A percentile compares a stretch with the other conserved stretches of the same genome.
Conservation (phyloP, 352 stramenopile genomes). For the Pythium insidiosum region DNA sequence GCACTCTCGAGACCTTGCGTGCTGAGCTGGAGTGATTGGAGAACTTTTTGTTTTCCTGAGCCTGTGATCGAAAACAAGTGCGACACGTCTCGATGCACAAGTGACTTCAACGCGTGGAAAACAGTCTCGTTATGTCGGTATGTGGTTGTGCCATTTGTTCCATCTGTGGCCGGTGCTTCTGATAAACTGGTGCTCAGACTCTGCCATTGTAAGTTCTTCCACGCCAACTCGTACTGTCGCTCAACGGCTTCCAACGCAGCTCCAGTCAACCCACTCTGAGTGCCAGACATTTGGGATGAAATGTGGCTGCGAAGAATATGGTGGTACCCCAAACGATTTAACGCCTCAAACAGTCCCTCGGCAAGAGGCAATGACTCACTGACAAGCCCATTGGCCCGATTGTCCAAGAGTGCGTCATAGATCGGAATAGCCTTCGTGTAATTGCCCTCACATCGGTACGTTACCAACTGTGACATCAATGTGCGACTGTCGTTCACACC, state of each 20-base stretch:
- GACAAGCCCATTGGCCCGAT: no score
- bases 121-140: slow-evolving; percentile 52
- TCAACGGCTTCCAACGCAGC: slow-evolving; percentile 40
- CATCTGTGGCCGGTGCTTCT: no score
- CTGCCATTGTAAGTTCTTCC: slow-evolving; percentile 76
- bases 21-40: slow-evolving; percentile 46
- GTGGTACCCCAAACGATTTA: slow-evolving; percentile 68
- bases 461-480: slow-evolving; percentile 58
- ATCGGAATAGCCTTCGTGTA: slow-evolving; percentile 56
- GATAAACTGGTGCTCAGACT: slow-evolving; percentile 12
- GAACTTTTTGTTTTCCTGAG: slow-evolving; percentile 36
- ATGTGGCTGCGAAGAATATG: slow-evolving; percentile 55
- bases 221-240: slow-evolving; percentile 71
- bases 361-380: no score
- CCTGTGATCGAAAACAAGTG: slow-evolving; percentile 25
- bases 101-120: slow-evolving; percentile 43
- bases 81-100: slow-evolving; percentile 41
- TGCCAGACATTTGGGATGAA: no score
- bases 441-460: slow-evolving; percentile 58
- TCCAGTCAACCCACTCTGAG: no score
- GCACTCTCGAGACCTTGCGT: slow-evolving; percentile 63
- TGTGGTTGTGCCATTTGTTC: neutral
- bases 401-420: slow-evolving; percentile 71
- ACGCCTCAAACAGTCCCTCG: slow-evolving; percentile 52
- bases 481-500: slow-evolving; percentile 71